These are phyloP conservation scores for Nicotiana paniculata DNA, from an alignment of 257 asterid species.

Conservation along the genomic window DNA sequence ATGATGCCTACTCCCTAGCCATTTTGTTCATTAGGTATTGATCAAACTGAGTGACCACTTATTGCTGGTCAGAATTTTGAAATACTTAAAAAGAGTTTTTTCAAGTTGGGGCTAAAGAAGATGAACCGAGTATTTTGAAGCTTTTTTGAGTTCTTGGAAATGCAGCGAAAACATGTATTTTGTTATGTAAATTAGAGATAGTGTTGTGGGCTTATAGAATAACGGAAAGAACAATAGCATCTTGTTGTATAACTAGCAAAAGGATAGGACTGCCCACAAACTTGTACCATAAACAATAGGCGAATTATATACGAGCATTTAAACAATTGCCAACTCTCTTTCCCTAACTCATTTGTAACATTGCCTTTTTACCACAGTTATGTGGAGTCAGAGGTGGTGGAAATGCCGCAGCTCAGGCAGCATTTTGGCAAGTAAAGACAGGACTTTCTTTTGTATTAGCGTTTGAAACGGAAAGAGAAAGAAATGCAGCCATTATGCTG, in stretches of 20 bases:
- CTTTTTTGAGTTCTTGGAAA: not conserved
- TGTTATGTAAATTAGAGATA: not conserved
- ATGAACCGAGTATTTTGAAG: not conserved
- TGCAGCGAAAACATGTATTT: not conserved
- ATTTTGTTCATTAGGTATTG: not conserved
- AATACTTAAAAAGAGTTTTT: not conserved
- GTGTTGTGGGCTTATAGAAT: not conserved
- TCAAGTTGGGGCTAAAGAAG: not conserved
- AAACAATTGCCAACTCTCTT: not conserved
- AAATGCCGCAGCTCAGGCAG: constrained; percentile 90
- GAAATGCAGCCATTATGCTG: constrained; percentile 91
- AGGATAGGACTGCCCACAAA: not conserved
- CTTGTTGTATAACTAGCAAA: not conserved
- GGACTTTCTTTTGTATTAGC: constrained; percentile 70
- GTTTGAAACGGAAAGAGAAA: constrained; percentile 77
- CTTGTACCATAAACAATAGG: not conserved
- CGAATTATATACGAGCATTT: not conserved
- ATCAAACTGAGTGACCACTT: not conserved
- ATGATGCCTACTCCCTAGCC: not conserved
- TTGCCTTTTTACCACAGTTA: constrained; percentile 33
- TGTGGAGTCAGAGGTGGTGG: constrained; percentile 98
- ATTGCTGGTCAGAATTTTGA: not conserved
- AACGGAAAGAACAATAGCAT: not conserved
- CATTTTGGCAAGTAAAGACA: constrained; percentile 66
- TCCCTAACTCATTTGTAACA: not conserved